Percentiles rank a stretch among this genome's conserved stretches.
Conservation (phyloP, 1,284 basidiomycete genomes). For the Naganishia cerealis region DNA sequence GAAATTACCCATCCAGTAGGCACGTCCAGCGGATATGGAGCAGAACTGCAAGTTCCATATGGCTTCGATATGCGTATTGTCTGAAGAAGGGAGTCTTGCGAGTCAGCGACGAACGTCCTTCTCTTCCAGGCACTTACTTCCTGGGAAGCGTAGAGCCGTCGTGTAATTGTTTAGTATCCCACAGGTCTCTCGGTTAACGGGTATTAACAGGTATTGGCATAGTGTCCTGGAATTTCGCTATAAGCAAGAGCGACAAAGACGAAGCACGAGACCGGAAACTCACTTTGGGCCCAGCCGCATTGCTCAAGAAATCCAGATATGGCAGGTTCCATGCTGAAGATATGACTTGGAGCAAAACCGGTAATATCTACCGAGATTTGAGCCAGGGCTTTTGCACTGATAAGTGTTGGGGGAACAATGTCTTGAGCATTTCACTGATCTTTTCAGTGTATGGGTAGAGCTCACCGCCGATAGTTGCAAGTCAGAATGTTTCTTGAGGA, state of each 20-base stretch:
- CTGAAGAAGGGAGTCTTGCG: not conserved
- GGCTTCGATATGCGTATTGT: conserved; percentile 1
- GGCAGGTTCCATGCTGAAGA: conserved; percentile 2
- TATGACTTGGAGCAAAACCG: conserved; percentile 9
- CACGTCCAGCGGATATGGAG: conserved; percentile 11
- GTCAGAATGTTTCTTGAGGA: conserved; percentile 2
- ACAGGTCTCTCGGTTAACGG: conserved; percentile 3
- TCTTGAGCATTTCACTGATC: not conserved
- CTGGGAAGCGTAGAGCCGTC: not conserved
- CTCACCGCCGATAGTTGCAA: not conserved
- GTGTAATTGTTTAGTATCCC: not conserved
- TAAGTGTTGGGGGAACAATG: not conserved
- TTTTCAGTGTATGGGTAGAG: not conserved
- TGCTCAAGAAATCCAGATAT: not conserved
- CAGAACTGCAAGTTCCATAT: conserved; percentile 7
- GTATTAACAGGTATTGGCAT: conserved; percentile 13
- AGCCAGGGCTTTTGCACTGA: conserved; percentile 7
- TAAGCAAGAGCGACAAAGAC: not conserved
- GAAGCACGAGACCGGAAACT: not conserved
- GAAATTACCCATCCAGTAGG: not conserved
- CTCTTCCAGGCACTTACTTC: not conserved
- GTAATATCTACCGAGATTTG: conserved; percentile 3
- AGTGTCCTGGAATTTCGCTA: not conserved
- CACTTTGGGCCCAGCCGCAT: conserved; percentile 16
- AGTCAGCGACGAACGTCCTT: not conserved